phyloP scores from a whole-genome alignment of 2,329 filamentous ascomycete species.

The Aspergillus pseudonomiae region DNA sequence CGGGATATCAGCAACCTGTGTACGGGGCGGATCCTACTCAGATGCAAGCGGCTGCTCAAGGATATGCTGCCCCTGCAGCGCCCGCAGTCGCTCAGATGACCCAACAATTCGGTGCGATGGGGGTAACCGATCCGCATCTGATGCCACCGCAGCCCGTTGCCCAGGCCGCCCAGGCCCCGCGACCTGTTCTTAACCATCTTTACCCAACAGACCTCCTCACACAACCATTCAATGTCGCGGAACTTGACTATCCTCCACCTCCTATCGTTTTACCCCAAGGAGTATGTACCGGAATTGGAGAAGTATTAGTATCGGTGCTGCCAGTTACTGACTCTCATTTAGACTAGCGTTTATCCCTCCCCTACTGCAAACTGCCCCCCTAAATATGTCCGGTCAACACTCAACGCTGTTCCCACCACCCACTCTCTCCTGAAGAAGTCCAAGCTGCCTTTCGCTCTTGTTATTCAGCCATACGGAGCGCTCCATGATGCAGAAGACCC shows the following conservation, averaged over 20 bases:
- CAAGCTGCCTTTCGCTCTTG: slow-evolving; percentile 88
- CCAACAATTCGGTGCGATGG: slow-evolving; percentile 80
- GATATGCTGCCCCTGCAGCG: slow-evolving; percentile 62
- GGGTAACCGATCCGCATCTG: slow-evolving; percentile 62
- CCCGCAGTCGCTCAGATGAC: slow-evolving; percentile 72
- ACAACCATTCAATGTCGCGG: slow-evolving; percentile 90
- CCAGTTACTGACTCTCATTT: slow-evolving; percentile 31
- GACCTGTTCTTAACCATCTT: slow-evolving; percentile 74
- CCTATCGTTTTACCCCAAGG: slow-evolving; percentile 89
- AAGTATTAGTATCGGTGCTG: slow-evolving; percentile 38
- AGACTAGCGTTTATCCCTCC: slow-evolving; percentile 90
- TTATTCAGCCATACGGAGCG: slow-evolving; percentile 93
- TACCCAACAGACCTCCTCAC: slow-evolving; percentile 89
- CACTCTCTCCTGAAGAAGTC: slow-evolving; percentile 95
- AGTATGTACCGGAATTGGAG: slow-evolving; percentile 59
- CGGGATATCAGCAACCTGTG: slow-evolving; percentile 45
- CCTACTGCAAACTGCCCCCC: slow-evolving; percentile 87
- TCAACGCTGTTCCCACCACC: slow-evolving; percentile 92
- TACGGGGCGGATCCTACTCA: slow-evolving; percentile 50
- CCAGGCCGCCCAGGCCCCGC: slow-evolving; percentile 46
- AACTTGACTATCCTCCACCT: slow-evolving; percentile 88
- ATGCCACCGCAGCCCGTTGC: slow-evolving; percentile 45
- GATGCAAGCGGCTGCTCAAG: slow-evolving; percentile 65
- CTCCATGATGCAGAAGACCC: slow-evolving; percentile 91
- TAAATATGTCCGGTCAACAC: slow-evolving; percentile 91